Evolutionary conservation across 495 filamentous ascomycete genomes (phyloP), one percentile per base, ranked within the genome.

Genomic region (Astrothelium subdiscretum): DNA sequence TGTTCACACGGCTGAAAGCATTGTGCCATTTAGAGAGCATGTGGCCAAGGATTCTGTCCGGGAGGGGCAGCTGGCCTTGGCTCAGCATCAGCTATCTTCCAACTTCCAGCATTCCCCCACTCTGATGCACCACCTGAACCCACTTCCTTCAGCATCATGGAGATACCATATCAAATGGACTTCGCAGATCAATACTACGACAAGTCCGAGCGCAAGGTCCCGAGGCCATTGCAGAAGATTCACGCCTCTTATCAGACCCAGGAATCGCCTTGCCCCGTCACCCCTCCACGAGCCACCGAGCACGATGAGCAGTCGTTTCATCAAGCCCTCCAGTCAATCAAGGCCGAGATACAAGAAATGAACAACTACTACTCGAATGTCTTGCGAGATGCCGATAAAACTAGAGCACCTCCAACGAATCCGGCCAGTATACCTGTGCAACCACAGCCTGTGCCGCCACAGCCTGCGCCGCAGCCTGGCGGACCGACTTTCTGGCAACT

Each of bases 81-180:
- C n/a, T n/a, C n/a, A n/a, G 15, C 35, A 6, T 38, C 35, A 38
- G 35, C 8, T 15, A 6, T 8, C 35, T 15, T 6, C 35, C 35
- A 38, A 38, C 35, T 38, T 38, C 35, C 35, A 15, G n/a, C n/a
- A n/a, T n/a, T n/a, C n/a, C n/a, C n/a, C 43, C 43, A 18, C 43
- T 18, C n/a, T 22, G 15, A 8, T 6, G 35, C 43, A 48, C 43
- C 10, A 5, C n/a, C n/a, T 18, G 13, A 18, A 48, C 10, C 12
- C 12, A 15, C 43, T 48, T 54, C 48, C 48, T 54, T 20, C 24
- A 8, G 22, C 48, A 54, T 54, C 48, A 54, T 54, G 48, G 48
- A 54, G 48, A 54, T 54, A 11, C 48, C 48, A 29, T 54, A 54
- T 29, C 48, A 54, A 54, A 54, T 54, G 48, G 48, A 54, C 20